Evolutionary conservation across 2,329 filamentous ascomycete genomes (phyloP), one percentile per base, ranked within the genome.

Genomic region (Arthrobotrys megalospora): DNA sequence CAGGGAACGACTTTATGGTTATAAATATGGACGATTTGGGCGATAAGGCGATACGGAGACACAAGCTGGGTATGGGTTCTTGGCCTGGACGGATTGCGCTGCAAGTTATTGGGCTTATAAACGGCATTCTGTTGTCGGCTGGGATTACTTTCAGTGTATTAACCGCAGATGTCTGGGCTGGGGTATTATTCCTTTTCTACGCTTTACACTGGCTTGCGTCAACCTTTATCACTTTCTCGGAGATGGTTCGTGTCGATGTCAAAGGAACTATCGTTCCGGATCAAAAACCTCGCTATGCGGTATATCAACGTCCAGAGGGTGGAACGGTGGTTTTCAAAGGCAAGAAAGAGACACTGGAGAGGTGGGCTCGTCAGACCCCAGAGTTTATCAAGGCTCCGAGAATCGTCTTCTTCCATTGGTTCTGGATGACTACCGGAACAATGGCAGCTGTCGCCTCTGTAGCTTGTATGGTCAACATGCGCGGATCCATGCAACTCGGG

Each of bases 381-480:
- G 81, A 83, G 67, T 83, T 82, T 67, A 80, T 82, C 7, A 68
- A 69, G 19, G 80, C 81, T 11, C 8, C 10, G 0, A 43, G 12
- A n/a, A 52, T 47, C 2, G 79, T 81, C 14, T 50, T 21, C n/a
- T 64, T 82, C 7, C 83, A 83, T 72, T 83, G 82, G 82, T 76
- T 81, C 6, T 83, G 82, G 82, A 81, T 82, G 43, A 38, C 80
- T 1, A 82, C 81, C 0, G 83, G 83, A 1, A 81, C 82, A 1
- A 24, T 83, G 19, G 81, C 81, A 1, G 82, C 81, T 0, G 80
- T 83, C 1, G 76, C 80, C 3, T 83, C 82, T 0, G 80, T 83
- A n/a, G 82, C 83, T 7, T 83, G 82, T 65, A 83, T 83, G 83
- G 83, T 83, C 16, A 84, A 84, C 38, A 84, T 84, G 83, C 80